These are phyloP conservation scores for Hirschioporus abietinus DNA, from an alignment of 768 basidiomycete species.

Conservation along the genomic window DNA sequence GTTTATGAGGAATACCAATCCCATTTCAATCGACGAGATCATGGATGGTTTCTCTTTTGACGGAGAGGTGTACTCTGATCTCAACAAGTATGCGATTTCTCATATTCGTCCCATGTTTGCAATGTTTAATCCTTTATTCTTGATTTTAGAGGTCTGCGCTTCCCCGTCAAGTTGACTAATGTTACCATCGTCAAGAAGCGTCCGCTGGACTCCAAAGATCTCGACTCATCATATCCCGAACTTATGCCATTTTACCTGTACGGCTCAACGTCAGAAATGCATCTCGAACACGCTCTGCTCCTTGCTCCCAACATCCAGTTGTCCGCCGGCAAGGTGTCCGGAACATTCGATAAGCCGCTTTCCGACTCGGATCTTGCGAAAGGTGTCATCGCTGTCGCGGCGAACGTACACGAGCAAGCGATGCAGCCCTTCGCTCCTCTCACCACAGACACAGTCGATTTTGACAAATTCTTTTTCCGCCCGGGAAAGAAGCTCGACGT, in stretches of 20 bases:
- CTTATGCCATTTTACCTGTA: slow-evolving; percentile 38
- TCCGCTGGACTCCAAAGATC: slow-evolving; percentile 23
- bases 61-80: background rate
- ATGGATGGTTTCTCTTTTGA: background rate
- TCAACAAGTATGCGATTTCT: background rate
- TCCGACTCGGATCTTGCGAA: background rate
- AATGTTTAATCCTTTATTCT: too few species aligned
- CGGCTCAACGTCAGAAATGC: slow-evolving; percentile 22
- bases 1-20: background rate
- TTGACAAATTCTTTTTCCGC: slow-evolving; percentile 4
- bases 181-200: slow-evolving; percentile 27
- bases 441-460: background rate
- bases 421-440: slow-evolving; percentile 7
- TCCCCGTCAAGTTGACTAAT: slow-evolving; percentile 18
- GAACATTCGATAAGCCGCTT: background rate
- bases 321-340: slow-evolving; percentile 15
- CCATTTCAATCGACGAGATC: background rate
- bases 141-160: background rate
- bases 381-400: background rate
- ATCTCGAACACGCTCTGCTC: slow-evolving; percentile 31
- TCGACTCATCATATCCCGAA: slow-evolving; percentile 25
- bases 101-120: background rate
- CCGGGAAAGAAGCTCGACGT: background rate
- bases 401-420: slow-evolving; percentile 9
- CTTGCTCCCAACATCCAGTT: slow-evolving; percentile 25